Conservation (phyloP, 2,329 filamentous ascomycete species). For the Curvularia lunata region DNA sequence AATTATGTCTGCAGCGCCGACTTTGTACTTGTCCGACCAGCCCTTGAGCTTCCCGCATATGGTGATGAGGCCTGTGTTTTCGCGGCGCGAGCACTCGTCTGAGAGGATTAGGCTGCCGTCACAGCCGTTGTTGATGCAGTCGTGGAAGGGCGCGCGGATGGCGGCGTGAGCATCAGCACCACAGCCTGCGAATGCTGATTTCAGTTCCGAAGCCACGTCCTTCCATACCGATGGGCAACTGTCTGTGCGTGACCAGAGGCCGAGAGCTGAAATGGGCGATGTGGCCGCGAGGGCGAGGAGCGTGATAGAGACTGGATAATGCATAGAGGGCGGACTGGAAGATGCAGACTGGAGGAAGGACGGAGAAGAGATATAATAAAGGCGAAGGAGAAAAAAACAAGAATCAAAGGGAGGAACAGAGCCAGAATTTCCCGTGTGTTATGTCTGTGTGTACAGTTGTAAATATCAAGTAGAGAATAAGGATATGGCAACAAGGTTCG, state of each 20-base stretch:
- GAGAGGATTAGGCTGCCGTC: conserved; percentile 36
- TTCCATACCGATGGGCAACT: conserved; percentile 31
- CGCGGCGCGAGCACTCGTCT: conserved; percentile 38
- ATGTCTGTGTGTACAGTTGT: background rate
- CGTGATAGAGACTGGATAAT: background rate
- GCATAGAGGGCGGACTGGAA: conserved; percentile 1
- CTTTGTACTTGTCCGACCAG: conserved; percentile 50
- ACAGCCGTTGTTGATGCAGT: conserved; percentile 38
- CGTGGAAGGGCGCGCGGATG: conserved; percentile 37
- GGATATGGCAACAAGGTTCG: background rate
- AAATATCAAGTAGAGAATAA: background rate
- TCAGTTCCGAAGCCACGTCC: conserved; percentile 23
- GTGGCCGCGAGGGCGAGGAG: conserved; percentile 4
- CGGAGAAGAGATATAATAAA: background rate
- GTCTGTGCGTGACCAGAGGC: conserved; percentile 14
- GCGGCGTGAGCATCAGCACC: conserved; percentile 28
- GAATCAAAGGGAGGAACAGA: background rate
- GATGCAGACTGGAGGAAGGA: background rate
- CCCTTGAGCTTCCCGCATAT: conserved; percentile 49
- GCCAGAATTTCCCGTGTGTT: background rate
- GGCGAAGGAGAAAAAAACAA: background rate
- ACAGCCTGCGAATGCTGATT: conserved; percentile 27
- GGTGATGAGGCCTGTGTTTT: conserved; percentile 53
- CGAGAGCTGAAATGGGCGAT: conserved; percentile 1
- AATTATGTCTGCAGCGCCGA: conserved; percentile 38